Evolutionary conservation across 305 asterid genomes (phyloP), one percentile per base, ranked within the genome.

Genomic region (Rubia peregrina): DNA sequence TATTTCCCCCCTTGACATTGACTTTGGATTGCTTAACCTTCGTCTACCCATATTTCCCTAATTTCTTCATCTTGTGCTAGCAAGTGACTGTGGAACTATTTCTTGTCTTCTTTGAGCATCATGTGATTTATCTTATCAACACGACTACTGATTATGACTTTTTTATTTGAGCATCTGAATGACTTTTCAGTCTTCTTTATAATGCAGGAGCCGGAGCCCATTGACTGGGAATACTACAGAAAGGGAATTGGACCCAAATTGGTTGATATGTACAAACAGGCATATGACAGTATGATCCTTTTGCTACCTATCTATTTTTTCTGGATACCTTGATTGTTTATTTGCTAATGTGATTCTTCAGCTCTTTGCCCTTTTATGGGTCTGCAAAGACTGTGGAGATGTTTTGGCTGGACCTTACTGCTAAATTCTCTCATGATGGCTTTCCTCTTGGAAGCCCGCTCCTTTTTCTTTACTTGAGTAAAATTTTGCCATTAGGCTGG

Each of bases 201-300:
- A 30, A 44, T 83, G 80, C 84, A 92, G 97, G 95, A 92, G 79
- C 96, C 98, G 24, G 92, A 90, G 73, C 96, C 98, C 44, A 72
- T 92, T 70, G 89, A 92, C 76, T 90, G 98, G 98, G 98, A 88
- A 51, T 86, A 85, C 61, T 92, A 92, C 85, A 85, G 97, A 73
- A 90, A 90, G 80, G 96, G 95, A 75, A 83, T 92, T 69, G 97
- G 97, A 66, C 74, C 96, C 71, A 90, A 92, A 80, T 77, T 92
- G 91, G 98, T 92, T 78, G 98, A 92, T 76, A 83, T 88, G 83
- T 92, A 92, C 83, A 90, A 92, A 80, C 90, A 90, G 81, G 96
- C 92, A 62, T 90, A 88, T 67, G 98, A 92, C 51, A 88, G 98
- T 90, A 83, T 73, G 85, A 68, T 42, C 66, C 44, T 19, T 6